Percentiles rank a stretch among this genome's conserved stretches.
These are phyloP conservation scores for Saposhnikovia divaricata DNA, from an alignment of 129 eudicot species.

Conservation along the genomic window DNA sequence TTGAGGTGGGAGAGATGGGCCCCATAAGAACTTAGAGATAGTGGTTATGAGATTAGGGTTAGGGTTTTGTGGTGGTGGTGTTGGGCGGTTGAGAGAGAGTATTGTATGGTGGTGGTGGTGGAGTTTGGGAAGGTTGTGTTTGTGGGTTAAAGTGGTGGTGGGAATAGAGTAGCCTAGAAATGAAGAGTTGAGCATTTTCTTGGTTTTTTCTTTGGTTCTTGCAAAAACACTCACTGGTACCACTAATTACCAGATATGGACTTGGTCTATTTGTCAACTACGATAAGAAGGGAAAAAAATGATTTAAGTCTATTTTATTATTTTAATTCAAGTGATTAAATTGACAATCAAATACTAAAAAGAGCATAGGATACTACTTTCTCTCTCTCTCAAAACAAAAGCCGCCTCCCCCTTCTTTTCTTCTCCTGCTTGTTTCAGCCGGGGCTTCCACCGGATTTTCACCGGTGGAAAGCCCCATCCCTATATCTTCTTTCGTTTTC, in stretches of 20 bases:
- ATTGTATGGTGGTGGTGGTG: conserved; percentile 29
- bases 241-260: not conserved
- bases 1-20: conserved; percentile 84
- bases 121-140: conserved; percentile 20
- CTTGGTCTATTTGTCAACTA: not conserved
- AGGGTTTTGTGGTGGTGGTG: conserved; percentile 20
- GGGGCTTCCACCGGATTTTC: too few species aligned
- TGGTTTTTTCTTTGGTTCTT: not conserved
- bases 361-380: too few species aligned
- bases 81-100: conserved; percentile 36
- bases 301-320: too few species aligned
- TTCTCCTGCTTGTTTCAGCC: too few species aligned
- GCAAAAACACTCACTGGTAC: not conserved
- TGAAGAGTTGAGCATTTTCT: conserved; percentile 27
- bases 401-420: too few species aligned
- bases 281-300: too few species aligned
- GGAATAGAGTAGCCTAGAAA: conserved; percentile 27
- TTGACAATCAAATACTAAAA: too few species aligned
- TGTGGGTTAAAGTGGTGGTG: conserved; percentile 17
- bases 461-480: too few species aligned
- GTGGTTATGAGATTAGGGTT: conserved; percentile 32
- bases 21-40: conserved; percentile 73
- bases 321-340: too few species aligned
- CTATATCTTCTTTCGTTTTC: too few species aligned
- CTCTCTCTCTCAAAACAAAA: too few species aligned